Percentiles rank a stretch among this genome's conserved stretches.
These are phyloP conservation scores for Boletus patriciae DNA, from an alignment of 768 basidiomycete species.

Conservation along the genomic window DNA sequence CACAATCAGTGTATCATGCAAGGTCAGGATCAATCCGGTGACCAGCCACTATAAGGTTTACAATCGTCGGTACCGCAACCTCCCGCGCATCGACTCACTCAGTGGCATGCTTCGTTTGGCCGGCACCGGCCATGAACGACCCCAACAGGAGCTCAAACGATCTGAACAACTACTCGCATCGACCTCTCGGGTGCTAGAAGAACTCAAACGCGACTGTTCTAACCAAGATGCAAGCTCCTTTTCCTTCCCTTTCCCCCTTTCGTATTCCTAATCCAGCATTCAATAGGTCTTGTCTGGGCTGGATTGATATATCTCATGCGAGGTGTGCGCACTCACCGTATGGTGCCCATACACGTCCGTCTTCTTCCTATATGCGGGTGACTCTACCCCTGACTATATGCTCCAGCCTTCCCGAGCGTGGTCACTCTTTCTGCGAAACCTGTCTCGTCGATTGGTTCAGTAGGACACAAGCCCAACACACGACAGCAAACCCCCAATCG, in stretches of 20 bases:
- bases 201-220: constrained; percentile 18
- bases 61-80: no score
- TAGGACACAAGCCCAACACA: constrained; percentile 50
- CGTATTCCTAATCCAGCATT: neutral
- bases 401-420: constrained; percentile 59
- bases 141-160: constrained; percentile 22
- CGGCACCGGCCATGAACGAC: neutral
- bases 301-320: constrained; percentile 58
- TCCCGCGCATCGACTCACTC: no score
- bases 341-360: constrained; percentile 68
- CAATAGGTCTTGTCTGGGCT: constrained; percentile 44
- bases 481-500: constrained; percentile 47
- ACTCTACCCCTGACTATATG: constrained; percentile 1
- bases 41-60: no score
- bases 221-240: constrained; percentile 7
- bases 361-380: constrained; percentile 1
- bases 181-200: constrained; percentile 16
- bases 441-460: constrained; percentile 60
- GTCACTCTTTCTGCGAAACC: constrained; percentile 65
- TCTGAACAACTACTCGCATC: constrained; percentile 8
- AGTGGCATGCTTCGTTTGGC: neutral
- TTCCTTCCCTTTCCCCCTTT: neutral
- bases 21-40: no score
- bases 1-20: no score
- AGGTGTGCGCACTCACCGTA: constrained; percentile 63